Percentiles rank a stretch among this genome's conserved stretches.
Evolutionary conservation across 1,139 yeast genomes (phyloP).

Genomic region (Nakaseomyces uthaithaninus): DNA sequence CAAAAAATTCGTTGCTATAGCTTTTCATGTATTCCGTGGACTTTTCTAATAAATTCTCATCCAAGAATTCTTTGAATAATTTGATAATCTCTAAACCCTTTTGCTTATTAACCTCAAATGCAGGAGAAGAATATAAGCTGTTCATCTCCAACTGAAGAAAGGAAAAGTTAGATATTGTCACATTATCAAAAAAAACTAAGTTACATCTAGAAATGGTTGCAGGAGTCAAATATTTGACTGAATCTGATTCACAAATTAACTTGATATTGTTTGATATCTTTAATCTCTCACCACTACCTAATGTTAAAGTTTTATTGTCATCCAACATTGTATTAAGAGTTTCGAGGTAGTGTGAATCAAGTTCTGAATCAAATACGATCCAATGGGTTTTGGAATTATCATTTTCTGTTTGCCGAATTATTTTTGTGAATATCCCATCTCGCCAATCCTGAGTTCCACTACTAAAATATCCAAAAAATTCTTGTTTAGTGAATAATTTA

Average conservation of each 20-base stretch:
- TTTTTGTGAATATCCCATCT: slow-evolving; percentile 74
- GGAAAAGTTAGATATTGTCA: not conserved
- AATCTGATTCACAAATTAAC: slow-evolving; percentile 71
- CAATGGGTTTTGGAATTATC: slow-evolving; percentile 37
- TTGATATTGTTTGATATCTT: slow-evolving; percentile 56
- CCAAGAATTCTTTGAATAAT: too few species aligned
- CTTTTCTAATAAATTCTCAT: too few species aligned
- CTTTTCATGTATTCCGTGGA: too few species aligned
- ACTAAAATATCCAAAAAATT: slow-evolving; percentile 66
- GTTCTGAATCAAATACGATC: slow-evolving; percentile 88
- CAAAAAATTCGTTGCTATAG: too few species aligned
- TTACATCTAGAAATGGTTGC: slow-evolving; percentile 95
- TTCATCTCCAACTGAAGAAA: not conserved
- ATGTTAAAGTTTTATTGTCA: slow-evolving; percentile 71
- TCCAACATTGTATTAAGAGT: slow-evolving; percentile 84
- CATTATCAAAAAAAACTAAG: slow-evolving; percentile 60
- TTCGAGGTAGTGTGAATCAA: slow-evolving; percentile 94
- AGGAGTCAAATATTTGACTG: slow-evolving; percentile 61
- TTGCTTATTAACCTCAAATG: too few species aligned
- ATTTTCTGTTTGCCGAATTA: slow-evolving; percentile 47
- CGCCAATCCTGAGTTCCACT: slow-evolving; percentile 82
- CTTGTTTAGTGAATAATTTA: slow-evolving; percentile 59
- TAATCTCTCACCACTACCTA: slow-evolving; percentile 86
- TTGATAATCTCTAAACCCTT: too few species aligned
- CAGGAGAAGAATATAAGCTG: too few species aligned